Base-by-base conservation (phyloP, 2,329 filamentous ascomycete genomes). In the Aspergillus transmontanensis region DNA sequence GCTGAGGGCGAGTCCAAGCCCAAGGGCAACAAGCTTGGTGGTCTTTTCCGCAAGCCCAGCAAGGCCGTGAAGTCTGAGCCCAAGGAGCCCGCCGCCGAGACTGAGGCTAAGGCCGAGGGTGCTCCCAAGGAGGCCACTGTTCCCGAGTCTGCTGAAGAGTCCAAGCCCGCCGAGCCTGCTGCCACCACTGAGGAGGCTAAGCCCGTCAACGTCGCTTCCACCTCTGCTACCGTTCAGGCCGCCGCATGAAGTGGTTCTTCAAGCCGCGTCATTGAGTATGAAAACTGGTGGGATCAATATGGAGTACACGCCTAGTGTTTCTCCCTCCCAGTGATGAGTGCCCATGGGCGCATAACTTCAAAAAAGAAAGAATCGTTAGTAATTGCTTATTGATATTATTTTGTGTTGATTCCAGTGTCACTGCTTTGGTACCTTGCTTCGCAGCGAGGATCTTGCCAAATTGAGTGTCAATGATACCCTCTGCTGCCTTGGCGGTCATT, bases 41-140 rank as follows among this genome's bases (percentile, higher is more conserved):
- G 80, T 67, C 75, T 83, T 50, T 82, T 83, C 76, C 80, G 81
- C 69, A 81, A 80, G 73, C 76, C 79, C 68, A 83, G 80, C 76
- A 81, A 80, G 75, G 79, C 79, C 56, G 77, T 80, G 63, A 82
- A 82, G 76, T 72, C 74, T 53, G 76, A 78, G 58, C 63, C 71
- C 68, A 77, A 79, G 71, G 75, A 81, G 61, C 68, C 76, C 36
- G 36, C 62, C 50, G 57, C 60, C 28, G 72, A 73, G 68, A 48
- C 75, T 51, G 73, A 76, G 64, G 68, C 72, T 63, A 76, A 78
- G 72, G 60, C 71, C 16, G 69, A 71, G 63, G 55, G 66, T 60
- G 65, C 75, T 50, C 69, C 72, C 55, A 70, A 73, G 67, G 71
- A 73, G 67, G 64, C 63, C 55, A 68, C 62, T 45, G 66, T 72